Base-by-base conservation (phyloP, 2,329 filamentous ascomycete species). In the Grosmannia serpens region DNA sequence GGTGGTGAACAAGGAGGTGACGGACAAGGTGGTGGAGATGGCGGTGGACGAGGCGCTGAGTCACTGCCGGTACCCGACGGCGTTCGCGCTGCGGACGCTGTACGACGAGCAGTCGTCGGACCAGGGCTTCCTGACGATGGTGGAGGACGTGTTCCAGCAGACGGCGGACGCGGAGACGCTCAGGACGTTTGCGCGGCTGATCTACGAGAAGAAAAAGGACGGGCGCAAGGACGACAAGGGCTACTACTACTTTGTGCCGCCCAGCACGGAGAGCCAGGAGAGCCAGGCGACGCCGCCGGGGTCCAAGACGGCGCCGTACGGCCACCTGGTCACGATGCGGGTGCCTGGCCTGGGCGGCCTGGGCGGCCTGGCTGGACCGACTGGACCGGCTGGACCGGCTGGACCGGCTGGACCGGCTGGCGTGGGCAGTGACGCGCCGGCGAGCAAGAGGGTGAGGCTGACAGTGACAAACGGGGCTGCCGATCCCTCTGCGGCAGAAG, bases 41-140 rank as follows among this genome's bases (percentile, higher is more conserved):
- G 81, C 81, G n/a, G 79, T 85, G 33, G 76, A 82, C 11, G 76
- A 83, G 65, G 82, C 82, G 6, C 68, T 86, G 54, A 71, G 74
- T 60, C 75, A 80, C 65, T 74, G 75, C 61, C 79, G 80, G 60
- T 85, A 82, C 67, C 80, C 81, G 57, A 85, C 82, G 10, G 83
- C 83, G 2, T 85, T 77, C 73, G 82, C 83, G 49, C 72, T 86
- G 60, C 75, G 81, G 57, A 77, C 75, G 17, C 73, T 85, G 60
- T 85, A 83, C 68, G 81, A 85, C 63, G 80, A 85, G 65, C 76
- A 78, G 60, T 73, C 74, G 51, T 68, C 71, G 46, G 75, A 84
- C 63, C 69, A 74, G 20, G 70, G 71, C 41, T 82, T 84, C 64
- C 71, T 85, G 59, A 70, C 73, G 61, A 77, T 85, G 74, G 70